These are phyloP conservation scores for Ogataea haglerorum DNA, from an alignment of 805 yeast species.

Conservation along the genomic window DNA sequence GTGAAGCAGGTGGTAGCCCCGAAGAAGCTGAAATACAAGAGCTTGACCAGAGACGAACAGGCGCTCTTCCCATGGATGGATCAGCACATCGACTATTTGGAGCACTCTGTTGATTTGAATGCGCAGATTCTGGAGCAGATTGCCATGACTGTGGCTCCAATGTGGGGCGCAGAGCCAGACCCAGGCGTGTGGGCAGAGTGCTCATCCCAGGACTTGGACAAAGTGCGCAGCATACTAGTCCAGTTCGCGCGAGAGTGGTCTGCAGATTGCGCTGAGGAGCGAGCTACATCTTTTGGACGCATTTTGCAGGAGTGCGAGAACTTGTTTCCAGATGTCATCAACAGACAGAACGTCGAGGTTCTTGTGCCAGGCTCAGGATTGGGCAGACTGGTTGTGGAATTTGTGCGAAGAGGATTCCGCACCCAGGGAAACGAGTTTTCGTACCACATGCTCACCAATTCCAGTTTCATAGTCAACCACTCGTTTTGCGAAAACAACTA, in stretches of 20 bases:
- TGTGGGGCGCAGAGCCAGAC: conserved; percentile 45
- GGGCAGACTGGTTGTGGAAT: conserved; percentile 55
- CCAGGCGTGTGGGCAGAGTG: conserved; percentile 43
- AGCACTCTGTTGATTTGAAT: conserved; percentile 43
- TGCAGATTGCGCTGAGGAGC: conserved; percentile 45
- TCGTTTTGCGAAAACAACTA: conserved; percentile 38
- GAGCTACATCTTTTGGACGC: conserved; percentile 37
- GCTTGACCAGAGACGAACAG: conserved; percentile 40
- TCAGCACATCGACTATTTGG: conserved; percentile 37
- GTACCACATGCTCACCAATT: conserved; percentile 59
- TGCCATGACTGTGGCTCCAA: conserved; percentile 41
- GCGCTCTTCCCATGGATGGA: conserved; percentile 49
- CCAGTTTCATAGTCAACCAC: conserved; percentile 51
- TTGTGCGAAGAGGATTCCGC: conserved; percentile 52
- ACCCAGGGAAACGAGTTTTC: conserved; percentile 69
- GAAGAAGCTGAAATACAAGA: conserved; percentile 31
- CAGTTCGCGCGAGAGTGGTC: conserved; percentile 66
- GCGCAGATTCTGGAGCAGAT: conserved; percentile 40
- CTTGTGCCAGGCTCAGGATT: conserved; percentile 65
- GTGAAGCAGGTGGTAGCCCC: conserved; percentile 31
- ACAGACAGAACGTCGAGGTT: conserved; percentile 40
- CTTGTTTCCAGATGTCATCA: conserved; percentile 36
- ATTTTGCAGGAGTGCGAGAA: conserved; percentile 36
- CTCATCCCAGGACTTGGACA: conserved; percentile 45
- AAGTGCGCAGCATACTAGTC: conserved; percentile 52